Evolutionary conservation across 2,329 filamentous ascomycete species (phyloP).

Genomic region (Aureobasidium sp.): DNA sequence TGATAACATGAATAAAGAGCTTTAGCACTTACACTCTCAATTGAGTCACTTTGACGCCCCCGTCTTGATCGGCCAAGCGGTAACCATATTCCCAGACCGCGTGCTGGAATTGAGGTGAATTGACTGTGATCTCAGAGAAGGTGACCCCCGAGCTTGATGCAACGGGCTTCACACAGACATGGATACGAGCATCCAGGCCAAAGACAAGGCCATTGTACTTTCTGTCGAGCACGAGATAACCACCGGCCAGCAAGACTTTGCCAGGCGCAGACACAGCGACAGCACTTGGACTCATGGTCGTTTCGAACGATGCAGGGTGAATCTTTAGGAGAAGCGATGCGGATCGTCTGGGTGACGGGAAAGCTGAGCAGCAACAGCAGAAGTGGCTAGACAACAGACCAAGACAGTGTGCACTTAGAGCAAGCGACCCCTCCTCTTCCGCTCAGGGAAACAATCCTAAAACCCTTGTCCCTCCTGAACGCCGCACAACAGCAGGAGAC

Average conservation of each 20-base stretch:
- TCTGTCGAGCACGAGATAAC: slow-evolving; percentile 88
- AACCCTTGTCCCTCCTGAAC: slow-evolving; percentile 5
- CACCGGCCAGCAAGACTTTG: slow-evolving; percentile 90
- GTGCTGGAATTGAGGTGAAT: slow-evolving; percentile 82
- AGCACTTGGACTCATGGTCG: slow-evolving; percentile 16
- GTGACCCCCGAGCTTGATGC: slow-evolving; percentile 53
- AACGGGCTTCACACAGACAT: slow-evolving; percentile 50
- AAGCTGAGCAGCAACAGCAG: neutral
- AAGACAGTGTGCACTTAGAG: neutral
- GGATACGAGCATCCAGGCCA: slow-evolving; percentile 56
- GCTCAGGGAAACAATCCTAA: slow-evolving; percentile 6
- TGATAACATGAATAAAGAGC: neutral
- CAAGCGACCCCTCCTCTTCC: neutral
- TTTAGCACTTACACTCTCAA: slow-evolving; percentile 60
- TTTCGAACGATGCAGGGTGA: neutral
- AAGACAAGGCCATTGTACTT: slow-evolving; percentile 68
- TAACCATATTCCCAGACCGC: slow-evolving; percentile 86
- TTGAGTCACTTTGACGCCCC: slow-evolving; percentile 76
- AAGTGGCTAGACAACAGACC: neutral
- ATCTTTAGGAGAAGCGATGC: slow-evolving; percentile 11
- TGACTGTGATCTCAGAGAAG: slow-evolving; percentile 67
- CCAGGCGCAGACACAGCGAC: slow-evolving; percentile 73
- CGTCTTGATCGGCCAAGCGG: slow-evolving; percentile 57
- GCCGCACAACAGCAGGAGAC: neutral
- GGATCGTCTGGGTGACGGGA: slow-evolving; percentile 2